Percentiles rank a stretch among this genome's conserved stretches.
Evolutionary conservation across 1,139 yeast species (phyloP).

Genomic region (Saccharomyces pastorianus): DNA sequence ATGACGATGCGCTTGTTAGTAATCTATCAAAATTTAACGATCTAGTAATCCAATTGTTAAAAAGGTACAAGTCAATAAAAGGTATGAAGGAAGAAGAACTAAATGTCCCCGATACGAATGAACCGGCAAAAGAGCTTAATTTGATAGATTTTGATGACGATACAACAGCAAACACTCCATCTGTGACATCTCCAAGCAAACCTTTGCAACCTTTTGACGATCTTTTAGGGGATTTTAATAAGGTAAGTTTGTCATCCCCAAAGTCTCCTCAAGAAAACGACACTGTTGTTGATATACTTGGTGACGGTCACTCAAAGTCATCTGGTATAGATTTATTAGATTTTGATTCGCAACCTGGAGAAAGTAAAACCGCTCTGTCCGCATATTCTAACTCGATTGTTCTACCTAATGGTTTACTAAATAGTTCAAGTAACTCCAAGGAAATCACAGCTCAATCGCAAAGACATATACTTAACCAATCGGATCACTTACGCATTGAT

Average conservation of each 20-base stretch:
- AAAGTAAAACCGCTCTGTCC: slow-evolving; percentile 2
- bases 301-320: slow-evolving; percentile 11
- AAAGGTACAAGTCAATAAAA: slow-evolving; percentile 59
- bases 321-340: slow-evolving; percentile 35
- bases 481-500: slow-evolving; percentile 46
- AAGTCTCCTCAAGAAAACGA: slow-evolving; percentile 15
- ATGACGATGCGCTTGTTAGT: slow-evolving; percentile 58
- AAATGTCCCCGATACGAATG: not conserved
- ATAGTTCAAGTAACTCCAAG: slow-evolving; percentile 32
- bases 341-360: slow-evolving; percentile 36
- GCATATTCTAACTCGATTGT: slow-evolving; percentile 24
- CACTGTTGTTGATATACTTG: not conserved
- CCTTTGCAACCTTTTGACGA: slow-evolving; percentile 13
- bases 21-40: slow-evolving; percentile 68
- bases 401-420: slow-evolving; percentile 40
- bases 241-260: slow-evolving; percentile 40
- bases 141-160: slow-evolving; percentile 79
- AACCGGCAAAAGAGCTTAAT: slow-evolving; percentile 38
- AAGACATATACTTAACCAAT: slow-evolving; percentile 35
- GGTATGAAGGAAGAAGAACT: slow-evolving; percentile 30
- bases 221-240: slow-evolving; percentile 51
- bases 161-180: slow-evolving; percentile 30
- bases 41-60: slow-evolving; percentile 59
- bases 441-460: not conserved
- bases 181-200: slow-evolving; percentile 6